phyloP scores from a whole-genome alignment of 371 early-diverging fungal species.

The Mortierella sp. region DNA sequence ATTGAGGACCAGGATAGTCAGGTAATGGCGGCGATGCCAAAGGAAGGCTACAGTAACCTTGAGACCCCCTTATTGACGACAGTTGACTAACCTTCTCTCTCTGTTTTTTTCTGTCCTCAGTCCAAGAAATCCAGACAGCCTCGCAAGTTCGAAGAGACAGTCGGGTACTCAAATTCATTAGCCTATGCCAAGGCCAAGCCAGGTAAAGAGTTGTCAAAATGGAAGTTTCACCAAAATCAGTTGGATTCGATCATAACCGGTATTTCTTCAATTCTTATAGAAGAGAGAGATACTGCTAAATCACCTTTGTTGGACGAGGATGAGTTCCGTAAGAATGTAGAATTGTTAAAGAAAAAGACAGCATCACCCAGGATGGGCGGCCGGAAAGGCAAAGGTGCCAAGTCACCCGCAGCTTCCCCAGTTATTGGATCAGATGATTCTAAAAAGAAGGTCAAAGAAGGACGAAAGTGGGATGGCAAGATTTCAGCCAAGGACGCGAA shows the following conservation, averaged over 20 bases:
- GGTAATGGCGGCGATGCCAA: conserved; percentile 12
- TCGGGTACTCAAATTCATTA: conserved; percentile 80
- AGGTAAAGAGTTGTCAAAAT: conserved; percentile 28
- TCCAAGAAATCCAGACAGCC: conserved; percentile 69
- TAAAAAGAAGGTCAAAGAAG: conserved; percentile 61
- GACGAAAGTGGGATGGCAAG: conserved; percentile 76
- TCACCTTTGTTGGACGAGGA: conserved; percentile 65
- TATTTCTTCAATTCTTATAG: conserved; percentile 13
- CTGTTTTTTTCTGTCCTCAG: conserved; percentile 7
- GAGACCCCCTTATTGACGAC: not conserved
- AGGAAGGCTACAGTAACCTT: not conserved
- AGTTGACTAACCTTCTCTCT: not conserved
- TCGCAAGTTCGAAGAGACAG: conserved; percentile 87
- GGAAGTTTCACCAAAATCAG: not conserved
- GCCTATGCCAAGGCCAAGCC: conserved; percentile 77
- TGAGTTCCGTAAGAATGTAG: conserved; percentile 73
- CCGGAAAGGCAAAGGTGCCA: conserved; percentile 49
- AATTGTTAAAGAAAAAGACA: conserved; percentile 59
- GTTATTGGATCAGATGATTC: conserved; percentile 51
- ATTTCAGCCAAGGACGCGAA: conserved; percentile 75
- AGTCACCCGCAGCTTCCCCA: conserved; percentile 52
- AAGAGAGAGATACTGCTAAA: conserved; percentile 22
- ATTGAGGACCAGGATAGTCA: conserved; percentile 45
- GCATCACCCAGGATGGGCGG: conserved; percentile 52
- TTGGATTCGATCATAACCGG: too few species aligned